These are phyloP conservation scores for Borealophlyctis nickersoniae DNA, from an alignment of 192 early-diverging fungal genomes.

Conservation along the genomic window DNA sequence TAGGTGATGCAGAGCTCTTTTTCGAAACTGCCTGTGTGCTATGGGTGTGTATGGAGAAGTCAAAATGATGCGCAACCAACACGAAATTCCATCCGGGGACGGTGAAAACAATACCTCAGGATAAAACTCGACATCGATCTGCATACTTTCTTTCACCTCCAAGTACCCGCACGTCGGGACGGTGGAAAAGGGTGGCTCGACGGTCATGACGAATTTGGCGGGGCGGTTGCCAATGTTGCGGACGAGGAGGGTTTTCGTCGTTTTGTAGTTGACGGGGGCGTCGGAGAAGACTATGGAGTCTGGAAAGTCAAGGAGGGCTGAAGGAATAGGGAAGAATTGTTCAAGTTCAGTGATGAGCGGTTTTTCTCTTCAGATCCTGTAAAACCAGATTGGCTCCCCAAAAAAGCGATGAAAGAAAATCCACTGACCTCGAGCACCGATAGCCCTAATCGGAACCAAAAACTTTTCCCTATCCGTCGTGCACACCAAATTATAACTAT, in stretches of 20 bases:
- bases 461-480: slow-evolving; percentile 60
- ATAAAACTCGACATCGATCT: slow-evolving; percentile 46
- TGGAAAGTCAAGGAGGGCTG: slow-evolving; percentile 56
- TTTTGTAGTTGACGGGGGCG: slow-evolving; percentile 40
- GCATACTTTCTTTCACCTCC: slow-evolving; percentile 40
- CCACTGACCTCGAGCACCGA: slow-evolving; percentile 48
- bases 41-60: background rate
- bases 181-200: slow-evolving; percentile 37
- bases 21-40: slow-evolving; percentile 46
- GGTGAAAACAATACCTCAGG: slow-evolving; percentile 51
- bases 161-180: slow-evolving; percentile 37
- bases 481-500: slow-evolving; percentile 53
- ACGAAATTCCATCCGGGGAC: too few relatives aligned
- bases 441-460: slow-evolving; percentile 48
- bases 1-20: slow-evolving; percentile 40
- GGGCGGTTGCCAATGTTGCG: slow-evolving; percentile 55
- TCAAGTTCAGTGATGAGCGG: background rate
- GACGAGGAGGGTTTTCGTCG: slow-evolving; percentile 43
- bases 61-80: background rate
- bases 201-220: slow-evolving; percentile 44
- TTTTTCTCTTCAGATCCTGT: background rate
- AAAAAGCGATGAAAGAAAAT: background rate
- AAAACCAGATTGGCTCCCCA: background rate
- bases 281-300: slow-evolving; percentile 48
- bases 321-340: slow-evolving; percentile 11